Percentiles rank a stretch among this genome's conserved stretches.
Conservation (phyloP, 805 yeast species). For the Candida palmyrensis region DNA sequence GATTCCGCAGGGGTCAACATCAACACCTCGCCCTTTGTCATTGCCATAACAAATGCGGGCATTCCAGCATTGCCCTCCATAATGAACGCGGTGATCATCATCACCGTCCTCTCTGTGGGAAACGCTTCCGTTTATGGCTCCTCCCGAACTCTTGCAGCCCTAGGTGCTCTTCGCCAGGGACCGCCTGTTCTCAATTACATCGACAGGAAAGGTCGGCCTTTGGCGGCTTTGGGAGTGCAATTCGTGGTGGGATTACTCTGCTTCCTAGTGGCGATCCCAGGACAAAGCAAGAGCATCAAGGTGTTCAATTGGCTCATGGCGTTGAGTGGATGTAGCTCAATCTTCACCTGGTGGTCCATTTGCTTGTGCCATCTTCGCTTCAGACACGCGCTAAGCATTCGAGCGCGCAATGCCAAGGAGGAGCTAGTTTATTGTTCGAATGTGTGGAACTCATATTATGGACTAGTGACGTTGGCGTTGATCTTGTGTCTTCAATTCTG, state of each 20-base stretch:
- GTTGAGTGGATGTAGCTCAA: slow-evolving; percentile 23
- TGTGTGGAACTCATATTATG: slow-evolving; percentile 29
- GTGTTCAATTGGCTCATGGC: slow-evolving; percentile 30
- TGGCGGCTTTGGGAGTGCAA: slow-evolving; percentile 21
- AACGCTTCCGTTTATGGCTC: slow-evolving; percentile 32
- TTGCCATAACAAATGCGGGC: slow-evolving; percentile 28
- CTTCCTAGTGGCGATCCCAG: slow-evolving; percentile 23
- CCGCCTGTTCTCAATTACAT: slow-evolving; percentile 23
- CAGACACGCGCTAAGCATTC: slow-evolving; percentile 17
- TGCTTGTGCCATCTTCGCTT: slow-evolving; percentile 27
- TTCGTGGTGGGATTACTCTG: slow-evolving; percentile 22
- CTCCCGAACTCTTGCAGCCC: slow-evolving; percentile 25
- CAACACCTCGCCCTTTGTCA: slow-evolving; percentile 33
- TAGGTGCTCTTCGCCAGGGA: slow-evolving; percentile 27
- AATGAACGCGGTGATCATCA: slow-evolving; percentile 27
- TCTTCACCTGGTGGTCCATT: slow-evolving; percentile 26
- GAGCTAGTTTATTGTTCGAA: slow-evolving; percentile 25
- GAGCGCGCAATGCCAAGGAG: slow-evolving; percentile 19
- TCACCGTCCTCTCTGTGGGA: slow-evolving; percentile 31
- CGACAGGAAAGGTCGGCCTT: slow-evolving; percentile 26
- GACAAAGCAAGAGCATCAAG: slow-evolving; percentile 14
- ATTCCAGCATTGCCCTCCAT: slow-evolving; percentile 28
- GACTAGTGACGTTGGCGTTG: slow-evolving; percentile 19
- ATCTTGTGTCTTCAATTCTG: slow-evolving; percentile 31
- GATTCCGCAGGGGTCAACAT: slow-evolving; percentile 16